Base-by-base conservation (phyloP, 1,284 basidiomycete species). In the Rhodotorula sp. region DNA sequence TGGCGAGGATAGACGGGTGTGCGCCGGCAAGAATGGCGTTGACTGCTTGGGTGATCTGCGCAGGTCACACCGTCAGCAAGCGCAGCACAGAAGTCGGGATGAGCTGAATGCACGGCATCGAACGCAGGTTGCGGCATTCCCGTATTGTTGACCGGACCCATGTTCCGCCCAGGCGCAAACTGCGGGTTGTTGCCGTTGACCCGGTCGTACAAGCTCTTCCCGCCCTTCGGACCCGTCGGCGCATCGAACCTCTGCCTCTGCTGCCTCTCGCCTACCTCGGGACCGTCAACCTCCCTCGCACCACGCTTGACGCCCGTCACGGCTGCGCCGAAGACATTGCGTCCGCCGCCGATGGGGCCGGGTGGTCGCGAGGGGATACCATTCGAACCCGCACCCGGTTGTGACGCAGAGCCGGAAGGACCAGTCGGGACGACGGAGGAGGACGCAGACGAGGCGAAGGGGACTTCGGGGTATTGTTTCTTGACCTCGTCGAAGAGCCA, bases 401-500 rank as follows among this genome's bases (percentile, higher is more conserved):
- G 29, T 24, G 67, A 22, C 15, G 44, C 39, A 9, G 66, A 48
- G 17, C 32, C 24, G 19, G 62, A 27, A 0, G 63, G 64, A n/a
- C 56, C 63, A 20, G 51, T 51, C 13, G 52, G 58, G 39, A 49
- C 9, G 6, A 59, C 48, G 15, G 64, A 22, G 30, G 60, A 8
- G 20, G 62, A 7, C 11, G 70, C n/a, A 4, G 64, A 20, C 19
- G 62, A 46, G 44, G 51, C 30, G 30, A 58, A 15, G 13, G 60
- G 19, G 24, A 69, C 64, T 51, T 88, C 90, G 17, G 86, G 71
- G 69, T 76, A 72, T 48, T 77, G 75, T 34, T 62, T 65, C 36
- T 71, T 86, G 44, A 89, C 89, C 79, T 90, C 89, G 39, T 82
- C 80, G 77, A 93, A 93, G 34, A 93, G 81, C 91, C 91, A 93